Evolutionary conservation across 2,329 filamentous ascomycete genomes (phyloP).

Genomic region (Colletotrichum cereale): DNA sequence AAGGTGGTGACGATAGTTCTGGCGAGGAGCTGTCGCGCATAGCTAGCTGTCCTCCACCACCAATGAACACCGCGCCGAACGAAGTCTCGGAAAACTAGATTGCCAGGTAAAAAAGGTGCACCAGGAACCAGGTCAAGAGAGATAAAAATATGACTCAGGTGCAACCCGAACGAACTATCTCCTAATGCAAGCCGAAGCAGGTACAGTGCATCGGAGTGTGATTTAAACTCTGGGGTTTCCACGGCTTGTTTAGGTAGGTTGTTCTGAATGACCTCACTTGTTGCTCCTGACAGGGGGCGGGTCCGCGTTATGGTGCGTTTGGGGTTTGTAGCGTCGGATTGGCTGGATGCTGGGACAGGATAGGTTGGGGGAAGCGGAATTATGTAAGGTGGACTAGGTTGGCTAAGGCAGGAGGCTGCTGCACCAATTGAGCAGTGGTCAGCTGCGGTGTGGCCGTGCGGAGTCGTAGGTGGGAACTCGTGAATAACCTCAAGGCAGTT

Average conservation of each 20-base stretch:
- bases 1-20: conserved; percentile 65
- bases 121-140: background rate
- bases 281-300: conserved; percentile 21
- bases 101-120: background rate
- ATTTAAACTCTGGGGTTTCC: conserved; percentile 2
- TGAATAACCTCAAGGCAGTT: conserved; percentile 44
- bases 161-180: background rate
- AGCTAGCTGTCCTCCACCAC: conserved; percentile 35
- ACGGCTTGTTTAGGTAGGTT: conserved; percentile 8
- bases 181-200: background rate
- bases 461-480: conserved; percentile 38
- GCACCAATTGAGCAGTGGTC: conserved; percentile 37
- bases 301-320: conserved; percentile 32
- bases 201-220: conserved; percentile 14
- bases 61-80: conserved; percentile 22
- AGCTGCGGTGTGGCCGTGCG: conserved; percentile 40
- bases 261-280: conserved; percentile 42
- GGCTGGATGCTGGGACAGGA: conserved; percentile 23
- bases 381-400: conserved; percentile 40
- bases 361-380: conserved; percentile 27
- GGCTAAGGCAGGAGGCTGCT: conserved; percentile 34
- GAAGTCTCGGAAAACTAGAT: conserved; percentile 3
- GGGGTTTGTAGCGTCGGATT: conserved; percentile 30
- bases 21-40: conserved; percentile 59
- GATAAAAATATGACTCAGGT: background rate